Evolutionary conservation across 441 rosid genomes (phyloP).

Genomic region (Jatropha podagrica): DNA sequence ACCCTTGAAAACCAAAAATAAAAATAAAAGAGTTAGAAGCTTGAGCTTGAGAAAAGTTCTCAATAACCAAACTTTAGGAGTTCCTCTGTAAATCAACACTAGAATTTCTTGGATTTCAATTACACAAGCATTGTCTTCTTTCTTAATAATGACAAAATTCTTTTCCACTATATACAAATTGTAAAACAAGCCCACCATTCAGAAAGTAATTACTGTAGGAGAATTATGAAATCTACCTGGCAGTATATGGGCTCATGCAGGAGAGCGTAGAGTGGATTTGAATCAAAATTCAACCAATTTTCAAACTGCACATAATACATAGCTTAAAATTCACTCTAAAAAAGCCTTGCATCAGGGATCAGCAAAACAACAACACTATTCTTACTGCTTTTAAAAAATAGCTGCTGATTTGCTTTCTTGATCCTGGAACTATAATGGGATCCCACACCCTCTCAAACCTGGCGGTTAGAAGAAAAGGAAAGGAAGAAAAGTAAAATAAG

Average conservation of each 20-base stretch:
- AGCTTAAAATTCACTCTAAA: conserved; percentile 17
- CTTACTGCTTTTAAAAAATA: conserved; percentile 82
- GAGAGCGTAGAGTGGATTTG: conserved; percentile 87
- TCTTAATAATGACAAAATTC: not conserved
- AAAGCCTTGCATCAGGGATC: conserved; percentile 13
- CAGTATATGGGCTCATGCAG: conserved; percentile 86
- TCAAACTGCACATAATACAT: conserved; percentile 53
- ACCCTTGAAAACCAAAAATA: conserved; percentile 42
- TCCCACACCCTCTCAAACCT: conserved; percentile 98
- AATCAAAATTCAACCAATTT: conserved; percentile 64
- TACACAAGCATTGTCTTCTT: not conserved
- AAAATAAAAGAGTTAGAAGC: conserved; percentile 6
- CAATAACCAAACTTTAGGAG: not conserved
- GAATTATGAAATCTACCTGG: conserved; percentile 53
- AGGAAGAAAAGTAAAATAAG: not conserved
- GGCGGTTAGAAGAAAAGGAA: not conserved
- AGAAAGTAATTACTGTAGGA: conserved; percentile 12
- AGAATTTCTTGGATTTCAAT: conserved; percentile 3
- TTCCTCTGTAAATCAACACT: not conserved
- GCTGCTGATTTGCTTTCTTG: conserved; percentile 61
- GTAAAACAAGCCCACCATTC: not conserved
- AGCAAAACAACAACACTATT: conserved; percentile 9
- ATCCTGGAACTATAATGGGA: conserved; percentile 74
- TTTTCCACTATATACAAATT: not conserved
- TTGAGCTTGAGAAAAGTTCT: conserved; percentile 1